A percentile compares a stretch with the other conserved stretches of the same genome.
phyloP scores from a whole-genome alignment of 78 protist genomes.

The Cavenderia fasciculata region DNA sequence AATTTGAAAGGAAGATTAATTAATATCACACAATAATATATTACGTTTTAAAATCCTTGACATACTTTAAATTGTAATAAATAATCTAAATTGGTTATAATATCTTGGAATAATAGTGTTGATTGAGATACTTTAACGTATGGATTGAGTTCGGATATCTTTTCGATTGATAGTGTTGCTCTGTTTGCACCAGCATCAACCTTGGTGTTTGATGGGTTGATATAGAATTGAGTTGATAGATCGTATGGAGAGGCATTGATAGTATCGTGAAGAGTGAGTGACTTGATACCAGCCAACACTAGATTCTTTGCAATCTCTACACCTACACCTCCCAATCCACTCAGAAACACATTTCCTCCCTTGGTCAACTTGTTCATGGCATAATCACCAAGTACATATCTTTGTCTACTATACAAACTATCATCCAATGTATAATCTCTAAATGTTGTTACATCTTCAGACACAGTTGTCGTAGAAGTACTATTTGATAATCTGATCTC shows the following conservation, averaged over 20 bases:
- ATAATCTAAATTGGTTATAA: not conserved
- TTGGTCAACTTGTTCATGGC: slow-evolving; percentile 72
- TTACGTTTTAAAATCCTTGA: not conserved
- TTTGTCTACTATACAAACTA: slow-evolving; percentile 69
- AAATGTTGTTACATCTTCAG: not conserved
- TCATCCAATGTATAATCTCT: slow-evolving; percentile 67
- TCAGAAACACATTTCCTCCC: slow-evolving; percentile 48
- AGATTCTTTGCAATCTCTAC: slow-evolving; percentile 82
- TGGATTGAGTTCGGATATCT: slow-evolving; percentile 73
- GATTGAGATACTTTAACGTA: slow-evolving; percentile 49
- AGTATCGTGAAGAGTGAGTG: slow-evolving; percentile 69
- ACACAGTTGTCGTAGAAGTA: no score
- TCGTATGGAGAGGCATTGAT: not conserved
- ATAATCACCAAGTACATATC: slow-evolving; percentile 76
- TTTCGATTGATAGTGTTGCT: slow-evolving; percentile 15
- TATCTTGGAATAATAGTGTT: not conserved
- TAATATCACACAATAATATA: not conserved
- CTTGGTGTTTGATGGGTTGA: no score
- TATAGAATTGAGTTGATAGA: slow-evolving; percentile 74
- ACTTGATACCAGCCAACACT: slow-evolving; percentile 81
- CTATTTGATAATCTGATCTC: no score
- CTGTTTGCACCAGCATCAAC: slow-evolving; percentile 35
- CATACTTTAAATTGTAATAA: slow-evolving; percentile 36
- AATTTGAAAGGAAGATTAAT: not conserved
- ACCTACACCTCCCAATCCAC: slow-evolving; percentile 83